Conservation (phyloP, 129 eudicot species). For the Chrysanthemum makinoi region DNA sequence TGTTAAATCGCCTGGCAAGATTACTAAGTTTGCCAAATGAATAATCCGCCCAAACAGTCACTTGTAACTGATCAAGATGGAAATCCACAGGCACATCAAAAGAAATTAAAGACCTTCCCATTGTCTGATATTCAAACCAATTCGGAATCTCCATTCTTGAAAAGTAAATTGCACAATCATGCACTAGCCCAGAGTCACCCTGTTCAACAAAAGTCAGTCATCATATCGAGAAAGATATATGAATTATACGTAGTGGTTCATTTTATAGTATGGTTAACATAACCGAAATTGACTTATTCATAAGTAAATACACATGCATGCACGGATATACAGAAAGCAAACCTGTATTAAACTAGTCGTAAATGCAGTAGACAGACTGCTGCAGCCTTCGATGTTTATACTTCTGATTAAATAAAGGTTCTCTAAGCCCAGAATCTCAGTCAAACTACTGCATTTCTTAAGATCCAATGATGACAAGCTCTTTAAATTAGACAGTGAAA, state of each 20-base stretch:
- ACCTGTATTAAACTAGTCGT: constrained; percentile 25
- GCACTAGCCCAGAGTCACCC: constrained; percentile 16
- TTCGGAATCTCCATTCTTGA: constrained; percentile 23
- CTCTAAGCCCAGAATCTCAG: constrained; percentile 16
- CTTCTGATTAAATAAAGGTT: neutral
- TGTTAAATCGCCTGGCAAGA: neutral
- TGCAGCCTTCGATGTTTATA: constrained; percentile 13
- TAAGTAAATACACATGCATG: neutral
- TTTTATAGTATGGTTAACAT: neutral
- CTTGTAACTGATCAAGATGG: neutral
- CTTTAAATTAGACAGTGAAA: constrained; percentile 23
- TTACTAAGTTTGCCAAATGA: constrained; percentile 15
- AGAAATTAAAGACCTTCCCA: constrained; percentile 10
- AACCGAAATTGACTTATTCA: neutral
- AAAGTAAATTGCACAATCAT: constrained; percentile 21
- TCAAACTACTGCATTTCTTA: constrained; percentile 25
- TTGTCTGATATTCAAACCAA: constrained; percentile 20
- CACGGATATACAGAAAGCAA: constrained; percentile 3
- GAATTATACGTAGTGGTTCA: neutral
- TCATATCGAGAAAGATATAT: neutral
- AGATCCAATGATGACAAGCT: constrained; percentile 14
- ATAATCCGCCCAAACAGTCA: constrained; percentile 26
- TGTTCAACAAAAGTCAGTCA: constrained; percentile 18
- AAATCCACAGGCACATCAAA: constrained; percentile 14
- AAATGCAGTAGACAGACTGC: constrained; percentile 11